Evolutionary conservation across 2,329 filamentous ascomycete genomes (phyloP), one percentile per base, ranked within the genome.

Genomic region (Endocalyx cinctus): DNA sequence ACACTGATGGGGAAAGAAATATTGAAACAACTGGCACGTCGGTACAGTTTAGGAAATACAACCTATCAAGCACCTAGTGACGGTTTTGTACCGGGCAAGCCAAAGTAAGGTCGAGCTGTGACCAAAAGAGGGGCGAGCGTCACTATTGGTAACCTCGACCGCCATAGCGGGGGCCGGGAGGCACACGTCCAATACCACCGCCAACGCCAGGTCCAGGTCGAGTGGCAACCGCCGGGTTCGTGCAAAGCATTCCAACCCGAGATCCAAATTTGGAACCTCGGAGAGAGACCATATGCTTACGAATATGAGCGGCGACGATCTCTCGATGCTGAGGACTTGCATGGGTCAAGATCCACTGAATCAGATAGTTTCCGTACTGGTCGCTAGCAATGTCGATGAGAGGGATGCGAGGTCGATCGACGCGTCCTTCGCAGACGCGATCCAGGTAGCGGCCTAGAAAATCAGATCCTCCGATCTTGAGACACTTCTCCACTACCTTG

Each of bases 241-340:
- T 94, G 69, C 94, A 98, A 34, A 98, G 83, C 90, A 98, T 97
- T 19, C 92, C 92, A 42, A 98, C 92, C 37, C 92, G 87, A 39
- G 92, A 98, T 41, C 92, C 92, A 59, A 97, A 98, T 63, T 98
- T 98, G 55, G 92, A 97, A 37, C 92, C 92, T 41, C 92, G 86
- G 30, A 98, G 83, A 36, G 92, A 98, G 7, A 98, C 92, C 92
- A 98, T 98, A 63, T 98, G 92, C 75, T 97, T 97, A 50, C 87
- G 84, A 51, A 98, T 94, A 57, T 98, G 92, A 36, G 81, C 82
- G 29, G 89, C 88, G 45, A 98, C 92, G 45, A 94, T 70, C 57
- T 98, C 94, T 38, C 88, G 86, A 58, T 97, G 92, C 58, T 94
- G 87, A 34, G 84, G 71, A 37, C 82, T 79, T 41, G 87, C 84